These are phyloP conservation scores for Nicotiana knightiana DNA, from an alignment of 257 asterid genomes.

Conservation along the genomic window DNA sequence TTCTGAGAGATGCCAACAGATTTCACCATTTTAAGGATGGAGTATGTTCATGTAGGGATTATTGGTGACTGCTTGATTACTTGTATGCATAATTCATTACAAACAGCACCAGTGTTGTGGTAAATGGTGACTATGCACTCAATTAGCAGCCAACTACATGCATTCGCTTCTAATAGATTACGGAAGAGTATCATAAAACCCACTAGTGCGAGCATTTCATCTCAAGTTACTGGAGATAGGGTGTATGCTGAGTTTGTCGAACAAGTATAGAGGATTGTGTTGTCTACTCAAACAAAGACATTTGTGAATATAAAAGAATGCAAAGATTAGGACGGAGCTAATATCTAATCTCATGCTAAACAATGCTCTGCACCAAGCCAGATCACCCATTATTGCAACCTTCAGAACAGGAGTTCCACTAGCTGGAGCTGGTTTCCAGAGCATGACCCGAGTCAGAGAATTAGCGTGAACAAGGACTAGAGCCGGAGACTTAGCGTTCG, in stretches of 20 bases:
- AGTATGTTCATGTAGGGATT: constrained; percentile 57
- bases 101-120: neutral
- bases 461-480: neutral
- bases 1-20: constrained; percentile 60
- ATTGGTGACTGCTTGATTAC: constrained; percentile 37
- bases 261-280: neutral
- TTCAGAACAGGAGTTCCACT: constrained; percentile 4
- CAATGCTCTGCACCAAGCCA: neutral
- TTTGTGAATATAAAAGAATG: neutral
- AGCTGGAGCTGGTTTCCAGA: neutral
- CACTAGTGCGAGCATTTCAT: neutral
- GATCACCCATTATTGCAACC: neutral
- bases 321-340: neutral
- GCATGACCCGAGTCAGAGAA: neutral
- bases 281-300: neutral
- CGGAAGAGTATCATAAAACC: neutral
- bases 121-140: neutral
- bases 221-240: neutral
- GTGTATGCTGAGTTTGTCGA: neutral
- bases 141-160: neutral
- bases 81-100: neutral
- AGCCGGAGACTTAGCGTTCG: neutral
- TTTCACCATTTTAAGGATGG: constrained; percentile 68
- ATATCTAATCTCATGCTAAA: neutral
- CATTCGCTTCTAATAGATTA: neutral